phyloP scores from a whole-genome alignment of 441 rosid genomes.

The Brassica hybrid region DNA sequence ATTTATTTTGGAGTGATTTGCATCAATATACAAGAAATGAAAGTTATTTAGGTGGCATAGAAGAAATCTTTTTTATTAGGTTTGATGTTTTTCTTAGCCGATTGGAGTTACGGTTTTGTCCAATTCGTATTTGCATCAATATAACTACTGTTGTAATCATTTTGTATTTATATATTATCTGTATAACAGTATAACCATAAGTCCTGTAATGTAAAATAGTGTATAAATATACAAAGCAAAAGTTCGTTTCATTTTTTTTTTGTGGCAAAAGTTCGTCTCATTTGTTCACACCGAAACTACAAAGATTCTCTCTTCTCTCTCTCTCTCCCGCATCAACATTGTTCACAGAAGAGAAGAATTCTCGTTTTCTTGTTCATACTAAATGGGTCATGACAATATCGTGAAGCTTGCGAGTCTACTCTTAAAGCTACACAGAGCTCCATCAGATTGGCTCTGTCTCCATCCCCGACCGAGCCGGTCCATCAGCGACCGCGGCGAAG shows the following conservation, averaged over 20 bases:
- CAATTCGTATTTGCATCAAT: no score
- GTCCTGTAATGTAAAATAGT: background rate
- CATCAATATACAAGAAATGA: no score
- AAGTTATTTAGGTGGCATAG: no score
- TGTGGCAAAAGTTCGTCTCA: no score
- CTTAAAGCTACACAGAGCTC: conserved; percentile 38
- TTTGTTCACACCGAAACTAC: conserved; percentile 36
- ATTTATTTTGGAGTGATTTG: no score
- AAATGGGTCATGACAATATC: conserved; percentile 40
- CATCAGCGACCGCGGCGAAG: background rate
- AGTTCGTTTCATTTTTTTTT: conserved; percentile 7
- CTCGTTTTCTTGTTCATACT: background rate
- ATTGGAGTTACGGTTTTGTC: no score
- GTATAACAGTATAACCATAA: background rate
- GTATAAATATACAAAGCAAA: conserved; percentile 36
- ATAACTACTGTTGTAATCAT: no score
- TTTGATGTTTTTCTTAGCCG: no score
- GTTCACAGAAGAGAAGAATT: conserved; percentile 18
- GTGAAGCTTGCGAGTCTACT: conserved; percentile 34
- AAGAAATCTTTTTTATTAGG: no score
- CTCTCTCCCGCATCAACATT: background rate
- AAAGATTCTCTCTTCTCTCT: background rate
- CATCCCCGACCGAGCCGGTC: conserved; percentile 23
- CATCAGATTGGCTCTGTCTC: conserved; percentile 38
- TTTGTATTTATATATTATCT: background rate